Percentiles rank a stretch among this genome's conserved stretches.
phyloP scores from a whole-genome alignment of 352 stramenopile genomes.

The Globisporangium mamillatum region DNA sequence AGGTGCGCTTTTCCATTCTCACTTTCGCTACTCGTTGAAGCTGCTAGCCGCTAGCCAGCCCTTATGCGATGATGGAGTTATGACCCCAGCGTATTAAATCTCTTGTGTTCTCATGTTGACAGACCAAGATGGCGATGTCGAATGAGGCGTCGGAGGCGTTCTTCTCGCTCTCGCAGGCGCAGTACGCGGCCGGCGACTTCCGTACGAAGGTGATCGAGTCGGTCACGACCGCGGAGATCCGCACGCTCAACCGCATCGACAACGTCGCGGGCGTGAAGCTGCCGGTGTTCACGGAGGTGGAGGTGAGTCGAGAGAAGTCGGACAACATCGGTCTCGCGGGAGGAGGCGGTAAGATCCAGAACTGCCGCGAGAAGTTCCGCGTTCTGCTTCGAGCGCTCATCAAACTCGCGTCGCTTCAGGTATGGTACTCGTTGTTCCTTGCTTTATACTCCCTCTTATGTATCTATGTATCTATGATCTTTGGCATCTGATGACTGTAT shows the following conservation, averaged over 20 bases:
- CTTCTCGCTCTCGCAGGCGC: conserved; percentile 97
- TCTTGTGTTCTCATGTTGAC: conserved; percentile 6
- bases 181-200: conserved; percentile 98
- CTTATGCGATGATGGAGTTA: neutral
- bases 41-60: neutral
- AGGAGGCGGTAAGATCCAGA: conserved; percentile 97
- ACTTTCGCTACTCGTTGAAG: neutral
- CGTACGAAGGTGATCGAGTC: conserved; percentile 96
- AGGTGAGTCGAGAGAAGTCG: conserved; percentile 92
- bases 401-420: conserved; percentile 86
- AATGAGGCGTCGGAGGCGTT: conserved; percentile 92
- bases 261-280: conserved; percentile 99
- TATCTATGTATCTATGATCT: neutral
- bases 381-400: conserved; percentile 81
- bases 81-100: neutral
- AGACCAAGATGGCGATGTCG: conserved; percentile 87
- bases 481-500: neutral
- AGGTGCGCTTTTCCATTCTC: conserved; percentile 32
- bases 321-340: conserved; percentile 95
- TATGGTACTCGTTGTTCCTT: conserved; percentile 10
- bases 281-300: conserved; percentile 97
- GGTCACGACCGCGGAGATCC: conserved; percentile 93
- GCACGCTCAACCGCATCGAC: conserved; percentile 96
- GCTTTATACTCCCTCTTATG: neutral
- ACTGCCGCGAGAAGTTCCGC: conserved; percentile 90